Evolutionary conservation across 23 red algal genomes (phyloP), one percentile per base, ranked within the genome.

Genomic region (Gracilaria caudata): DNA sequence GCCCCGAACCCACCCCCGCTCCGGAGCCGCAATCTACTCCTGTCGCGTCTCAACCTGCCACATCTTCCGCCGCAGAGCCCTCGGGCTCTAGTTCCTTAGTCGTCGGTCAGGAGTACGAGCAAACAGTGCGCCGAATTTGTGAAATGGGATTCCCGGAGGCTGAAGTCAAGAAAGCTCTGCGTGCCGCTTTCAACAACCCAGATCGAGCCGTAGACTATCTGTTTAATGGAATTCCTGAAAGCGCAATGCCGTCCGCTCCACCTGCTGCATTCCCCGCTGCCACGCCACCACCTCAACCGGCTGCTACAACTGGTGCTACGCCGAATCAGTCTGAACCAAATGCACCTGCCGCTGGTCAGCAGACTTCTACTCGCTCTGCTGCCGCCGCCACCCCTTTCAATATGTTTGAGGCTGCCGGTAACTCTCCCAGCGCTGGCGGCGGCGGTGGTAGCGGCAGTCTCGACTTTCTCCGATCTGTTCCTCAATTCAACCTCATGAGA

Each of bases 131-230:
- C 47, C 83, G 79, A 29, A 92, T 99, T 79, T 81, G 77, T 23
- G 93, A 95, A 30, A 95, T 99, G 97, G 97, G 97, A n/a, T 99
- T 99, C 51, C 85, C 83, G 23, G 97, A 99, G 65, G 78, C 65
- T 6, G 61, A 87, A 11, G 93, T 95, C 16, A 90, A 92, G 73
- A 51, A 78, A 16, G 97, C 97, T 11, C 33, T 99, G 58, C 93
- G 93, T 14, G 97, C 97, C 14, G 97, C 97, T 10, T 95, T 93
- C 77, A 92, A 99, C 76, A 99, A 99, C 61, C 93, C 93, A 28
- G 92, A 95, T 25, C 93, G 97, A 26, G 97, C 97, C 13, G 88
- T 99, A 7, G 93, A 99, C 38, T 99, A 95, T 70, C 79, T 99
- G 7, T 92, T 84, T 56, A 82, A 89, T 23, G 97, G 97, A 28